A percentile compares a stretch with the other conserved stretches of the same genome.
phyloP scores from a whole-genome alignment of 1,284 basidiomycete genomes.

The Pseudomicrostroma phylloplanum region DNA sequence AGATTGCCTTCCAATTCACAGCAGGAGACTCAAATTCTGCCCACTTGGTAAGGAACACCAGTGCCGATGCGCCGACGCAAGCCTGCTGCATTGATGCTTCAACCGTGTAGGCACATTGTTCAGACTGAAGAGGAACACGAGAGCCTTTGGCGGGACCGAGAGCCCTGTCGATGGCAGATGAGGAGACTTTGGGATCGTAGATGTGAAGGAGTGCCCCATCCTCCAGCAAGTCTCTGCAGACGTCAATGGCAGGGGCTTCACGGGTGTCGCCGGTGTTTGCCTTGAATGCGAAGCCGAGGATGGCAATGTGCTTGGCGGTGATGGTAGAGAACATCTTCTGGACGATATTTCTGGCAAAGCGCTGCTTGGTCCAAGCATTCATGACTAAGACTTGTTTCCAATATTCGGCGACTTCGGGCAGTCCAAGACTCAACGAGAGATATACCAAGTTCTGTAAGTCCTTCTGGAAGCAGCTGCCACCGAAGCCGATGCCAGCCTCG shows the following conservation, averaged over 20 bases:
- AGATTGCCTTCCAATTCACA: conserved; percentile 55
- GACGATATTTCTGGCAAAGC: conserved; percentile 52
- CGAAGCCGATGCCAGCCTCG: conserved; percentile 91
- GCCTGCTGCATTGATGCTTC: conserved; percentile 72
- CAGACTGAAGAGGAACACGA: not conserved
- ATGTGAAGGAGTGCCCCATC: conserved; percentile 80
- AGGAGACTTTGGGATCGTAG: conserved; percentile 78
- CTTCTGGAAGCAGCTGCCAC: conserved; percentile 82
- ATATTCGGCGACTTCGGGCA: conserved; percentile 96
- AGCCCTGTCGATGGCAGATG: not conserved
- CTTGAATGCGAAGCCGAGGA: conserved; percentile 71
- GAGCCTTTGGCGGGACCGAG: not conserved
- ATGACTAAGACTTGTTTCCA: conserved; percentile 60
- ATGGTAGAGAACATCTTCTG: conserved; percentile 91
- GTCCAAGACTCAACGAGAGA: conserved; percentile 76
- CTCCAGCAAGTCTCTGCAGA: conserved; percentile 84
- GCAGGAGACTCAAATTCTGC: conserved; percentile 67
- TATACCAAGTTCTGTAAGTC: conserved; percentile 99
- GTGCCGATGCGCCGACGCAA: conserved; percentile 78
- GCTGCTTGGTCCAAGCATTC: conserved; percentile 48
- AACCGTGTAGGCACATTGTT: conserved; percentile 75
- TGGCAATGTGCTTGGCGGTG: conserved; percentile 88
- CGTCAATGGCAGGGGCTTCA: conserved; percentile 90
- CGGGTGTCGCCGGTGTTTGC: conserved; percentile 57
- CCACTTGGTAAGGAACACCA: conserved; percentile 68